phyloP scores from a whole-genome alignment of 139 green algal genomes.

The Pseudopediastrum boryanum region DNA sequence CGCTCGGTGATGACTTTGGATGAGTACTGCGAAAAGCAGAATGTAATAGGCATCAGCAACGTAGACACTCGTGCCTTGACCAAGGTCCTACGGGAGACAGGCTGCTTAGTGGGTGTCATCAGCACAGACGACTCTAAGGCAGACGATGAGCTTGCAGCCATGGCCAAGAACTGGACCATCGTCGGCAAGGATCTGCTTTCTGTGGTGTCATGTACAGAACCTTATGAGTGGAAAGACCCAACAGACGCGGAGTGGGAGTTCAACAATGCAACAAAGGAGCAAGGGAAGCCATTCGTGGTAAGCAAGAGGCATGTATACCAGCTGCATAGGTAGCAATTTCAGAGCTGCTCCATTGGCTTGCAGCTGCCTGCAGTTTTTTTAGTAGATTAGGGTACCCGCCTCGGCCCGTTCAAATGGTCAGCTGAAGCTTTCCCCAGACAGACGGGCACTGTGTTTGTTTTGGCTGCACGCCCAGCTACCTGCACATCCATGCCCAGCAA shows the following conservation, averaged over 20 bases:
- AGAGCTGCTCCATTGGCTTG: no score
- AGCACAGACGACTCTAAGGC: conserved; percentile 71
- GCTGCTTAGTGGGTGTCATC: conserved; percentile 89
- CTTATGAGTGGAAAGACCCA: conserved; percentile 94
- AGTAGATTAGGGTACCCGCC: no score
- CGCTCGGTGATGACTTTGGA: conserved; percentile 85
- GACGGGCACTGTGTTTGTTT: no score
- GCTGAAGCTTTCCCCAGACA: no score
- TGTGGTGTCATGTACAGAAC: conserved; percentile 81
- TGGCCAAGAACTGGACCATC: conserved; percentile 91
- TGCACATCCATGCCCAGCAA: no score
- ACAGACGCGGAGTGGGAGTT: conserved; percentile 97
- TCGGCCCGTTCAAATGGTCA: no score
- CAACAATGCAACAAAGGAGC: conserved; percentile 32
- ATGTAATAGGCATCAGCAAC: conserved; percentile 82
- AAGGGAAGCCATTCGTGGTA: conserved; percentile 46
- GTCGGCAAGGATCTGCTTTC: conserved; percentile 83
- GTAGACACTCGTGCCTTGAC: conserved; percentile 97
- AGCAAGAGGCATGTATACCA: no score
- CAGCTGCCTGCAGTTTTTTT: no score
- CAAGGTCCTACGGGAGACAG: conserved; percentile 85
- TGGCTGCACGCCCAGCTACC: no score
- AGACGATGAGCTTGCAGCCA: conserved; percentile 85
- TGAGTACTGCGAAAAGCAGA: conserved; percentile 68
- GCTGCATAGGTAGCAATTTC: no score